These are phyloP conservation scores for Trypanosoma platydactyli DNA, from an alignment of 208 protist genomes.

Conservation along the genomic window DNA sequence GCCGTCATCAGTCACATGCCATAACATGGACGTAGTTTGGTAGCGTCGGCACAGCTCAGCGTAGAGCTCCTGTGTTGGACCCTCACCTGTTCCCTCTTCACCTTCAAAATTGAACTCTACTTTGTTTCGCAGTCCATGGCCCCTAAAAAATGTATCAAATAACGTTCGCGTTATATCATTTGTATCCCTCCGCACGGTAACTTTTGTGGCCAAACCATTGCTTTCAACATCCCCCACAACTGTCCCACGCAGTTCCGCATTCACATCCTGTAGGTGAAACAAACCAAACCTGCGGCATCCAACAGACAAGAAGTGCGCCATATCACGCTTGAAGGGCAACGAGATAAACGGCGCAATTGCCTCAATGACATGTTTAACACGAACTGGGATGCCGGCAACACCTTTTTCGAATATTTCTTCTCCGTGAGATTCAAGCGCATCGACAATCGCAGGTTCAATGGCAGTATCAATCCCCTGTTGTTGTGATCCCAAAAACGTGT, in stretches of 20 bases:
- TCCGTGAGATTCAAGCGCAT: slow-evolving; percentile 45
- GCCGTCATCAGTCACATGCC: slow-evolving; percentile 68
- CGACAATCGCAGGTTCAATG: slow-evolving; percentile 51
- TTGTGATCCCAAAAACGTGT: slow-evolving; percentile 11
- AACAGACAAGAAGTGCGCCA: slow-evolving; percentile 62
- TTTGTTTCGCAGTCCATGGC: slow-evolving; percentile 54
- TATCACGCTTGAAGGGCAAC: slow-evolving; percentile 50
- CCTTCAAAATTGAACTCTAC: slow-evolving; percentile 76
- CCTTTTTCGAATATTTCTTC: slow-evolving; percentile 58
- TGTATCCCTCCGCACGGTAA: slow-evolving; percentile 44
- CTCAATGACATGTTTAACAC: slow-evolving; percentile 33
- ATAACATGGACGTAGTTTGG: slow-evolving; percentile 37
- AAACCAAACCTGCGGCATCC: slow-evolving; percentile 77
- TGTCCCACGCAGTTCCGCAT: slow-evolving; percentile 36
- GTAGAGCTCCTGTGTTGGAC: slow-evolving; percentile 89
- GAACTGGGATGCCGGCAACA: slow-evolving; percentile 39
- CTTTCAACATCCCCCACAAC: slow-evolving; percentile 50
- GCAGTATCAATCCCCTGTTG: slow-evolving; percentile 13
- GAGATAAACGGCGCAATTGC: slow-evolving; percentile 42
- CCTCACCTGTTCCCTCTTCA: slow-evolving; percentile 84
- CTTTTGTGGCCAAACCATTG: slow-evolving; percentile 59
- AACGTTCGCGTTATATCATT: slow-evolving; percentile 34
- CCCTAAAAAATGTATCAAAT: slow-evolving; percentile 40
- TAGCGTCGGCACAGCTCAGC: slow-evolving; percentile 63
- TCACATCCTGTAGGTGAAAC: slow-evolving; percentile 56